These are phyloP conservation scores for Salvia miltiorrhiza DNA, from an alignment of 257 asterid genomes.

Conservation along the genomic window DNA sequence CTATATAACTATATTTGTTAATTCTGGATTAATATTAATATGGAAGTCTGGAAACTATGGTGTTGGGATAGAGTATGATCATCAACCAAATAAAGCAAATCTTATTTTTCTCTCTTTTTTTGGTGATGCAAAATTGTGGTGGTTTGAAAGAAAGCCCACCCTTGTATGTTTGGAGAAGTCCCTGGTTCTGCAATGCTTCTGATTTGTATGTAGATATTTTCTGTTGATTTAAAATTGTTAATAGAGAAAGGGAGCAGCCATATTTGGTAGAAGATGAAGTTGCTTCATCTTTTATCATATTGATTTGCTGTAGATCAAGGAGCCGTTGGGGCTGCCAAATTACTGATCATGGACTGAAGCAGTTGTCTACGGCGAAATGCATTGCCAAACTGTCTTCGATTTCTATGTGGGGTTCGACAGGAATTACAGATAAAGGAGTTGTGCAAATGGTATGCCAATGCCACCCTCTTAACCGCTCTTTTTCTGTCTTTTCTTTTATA, in stretches of 20 bases:
- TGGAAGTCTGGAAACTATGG: background rate
- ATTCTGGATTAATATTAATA: background rate
- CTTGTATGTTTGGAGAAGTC: background rate
- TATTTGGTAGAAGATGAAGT: background rate
- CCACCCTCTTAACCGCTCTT: background rate
- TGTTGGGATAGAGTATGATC: background rate
- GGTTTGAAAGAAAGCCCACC: background rate
- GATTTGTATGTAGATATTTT: background rate
- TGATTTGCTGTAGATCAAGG: conserved; percentile 58
- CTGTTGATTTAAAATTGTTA: background rate
- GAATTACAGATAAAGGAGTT: conserved; percentile 70
- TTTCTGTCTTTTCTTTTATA: background rate
- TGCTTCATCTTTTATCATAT: background rate
- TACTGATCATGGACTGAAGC: conserved; percentile 73
- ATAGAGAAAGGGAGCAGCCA: background rate
- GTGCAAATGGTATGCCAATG: conserved; percentile 50
- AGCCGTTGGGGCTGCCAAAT: conserved; percentile 96
- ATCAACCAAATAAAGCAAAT: background rate
- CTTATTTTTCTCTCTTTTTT: background rate
- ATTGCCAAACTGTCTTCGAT: conserved; percentile 64
- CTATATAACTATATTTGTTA: background rate
- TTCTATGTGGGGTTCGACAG: conserved; percentile 85
- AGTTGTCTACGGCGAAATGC: conserved; percentile 69
- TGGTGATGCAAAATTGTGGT: background rate
- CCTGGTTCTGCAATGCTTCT: background rate